A percentile compares a stretch with the other conserved stretches of the same genome.
Conservation (phyloP, 176 grass and related monocot genomes). For the Poa pratensis region DNA sequence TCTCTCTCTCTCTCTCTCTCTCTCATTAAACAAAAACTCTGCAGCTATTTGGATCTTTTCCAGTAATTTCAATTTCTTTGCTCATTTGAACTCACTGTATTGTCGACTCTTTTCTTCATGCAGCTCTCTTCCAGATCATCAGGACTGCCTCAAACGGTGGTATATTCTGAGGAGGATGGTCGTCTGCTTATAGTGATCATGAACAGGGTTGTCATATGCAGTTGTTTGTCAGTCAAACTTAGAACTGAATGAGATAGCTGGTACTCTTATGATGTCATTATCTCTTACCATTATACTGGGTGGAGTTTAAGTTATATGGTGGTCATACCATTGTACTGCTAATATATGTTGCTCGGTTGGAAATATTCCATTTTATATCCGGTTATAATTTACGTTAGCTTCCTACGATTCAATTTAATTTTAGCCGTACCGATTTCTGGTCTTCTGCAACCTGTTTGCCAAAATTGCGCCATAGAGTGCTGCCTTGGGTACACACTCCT, state of each 20-base stretch:
- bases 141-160: slow-evolving; percentile 76
- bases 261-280: slow-evolving; percentile 36
- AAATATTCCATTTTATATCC: slow-evolving; percentile 3
- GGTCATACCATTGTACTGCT: slow-evolving; percentile 23
- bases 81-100: not conserved
- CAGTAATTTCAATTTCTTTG: not conserved
- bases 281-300: slow-evolving; percentile 28
- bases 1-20: too few species aligned
- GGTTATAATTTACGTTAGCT: not conserved
- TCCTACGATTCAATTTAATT: not conserved
- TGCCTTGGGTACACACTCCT: not conserved
- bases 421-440: not conserved
- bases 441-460: not conserved
- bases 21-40: slow-evolving; percentile 13
- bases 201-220: slow-evolving; percentile 38
- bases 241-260: slow-evolving; percentile 35
- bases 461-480: not conserved
- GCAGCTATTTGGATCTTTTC: slow-evolving; percentile 14
- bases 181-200: slow-evolving; percentile 9
- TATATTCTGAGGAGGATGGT: slow-evolving; percentile 39
- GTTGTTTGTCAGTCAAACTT: slow-evolving; percentile 28
- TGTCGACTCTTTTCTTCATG: slow-evolving; percentile 40
- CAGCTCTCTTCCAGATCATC: slow-evolving; percentile 97
- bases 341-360: not conserved
- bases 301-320: slow-evolving; percentile 29